Conservation (phyloP, 306 rosid species). For the Mimosa pudica region DNA sequence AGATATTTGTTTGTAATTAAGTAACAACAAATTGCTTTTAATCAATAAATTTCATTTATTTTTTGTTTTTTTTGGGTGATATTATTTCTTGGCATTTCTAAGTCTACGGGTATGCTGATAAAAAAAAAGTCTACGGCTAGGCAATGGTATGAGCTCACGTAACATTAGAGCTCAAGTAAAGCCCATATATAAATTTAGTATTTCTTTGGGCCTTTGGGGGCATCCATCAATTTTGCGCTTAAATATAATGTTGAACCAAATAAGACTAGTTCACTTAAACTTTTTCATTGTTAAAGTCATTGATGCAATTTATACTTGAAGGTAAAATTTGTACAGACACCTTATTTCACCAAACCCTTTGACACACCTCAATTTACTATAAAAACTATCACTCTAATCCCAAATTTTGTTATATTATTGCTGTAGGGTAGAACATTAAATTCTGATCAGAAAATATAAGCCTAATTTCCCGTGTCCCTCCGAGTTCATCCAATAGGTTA, state of each 20-base stretch:
- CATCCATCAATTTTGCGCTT: not conserved
- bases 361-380: too few relatives aligned
- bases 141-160: not conserved
- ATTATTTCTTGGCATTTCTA: not conserved
- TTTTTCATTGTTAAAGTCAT: too few relatives aligned
- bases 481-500: conserved; percentile 3
- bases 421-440: not conserved
- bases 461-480: not conserved
- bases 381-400: too few relatives aligned
- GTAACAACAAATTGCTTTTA: too few relatives aligned
- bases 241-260: not conserved
- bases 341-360: too few relatives aligned
- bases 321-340: not conserved
- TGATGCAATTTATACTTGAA: not conserved
- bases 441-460: too few relatives aligned
- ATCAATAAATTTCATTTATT: not conserved
- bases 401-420: not conserved
- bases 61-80: not conserved
- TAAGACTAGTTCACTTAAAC: too few relatives aligned
- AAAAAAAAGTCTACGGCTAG: not conserved
- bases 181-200: not conserved
- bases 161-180: not conserved
- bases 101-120: not conserved
- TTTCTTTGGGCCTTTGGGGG: not conserved
- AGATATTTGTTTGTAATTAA: too few relatives aligned